A percentile compares a stretch with the other conserved stretches of the same genome.
These are phyloP conservation scores for Pyrenophora teres DNA, from an alignment of 2,329 filamentous ascomycete genomes.

Conservation along the genomic window DNA sequence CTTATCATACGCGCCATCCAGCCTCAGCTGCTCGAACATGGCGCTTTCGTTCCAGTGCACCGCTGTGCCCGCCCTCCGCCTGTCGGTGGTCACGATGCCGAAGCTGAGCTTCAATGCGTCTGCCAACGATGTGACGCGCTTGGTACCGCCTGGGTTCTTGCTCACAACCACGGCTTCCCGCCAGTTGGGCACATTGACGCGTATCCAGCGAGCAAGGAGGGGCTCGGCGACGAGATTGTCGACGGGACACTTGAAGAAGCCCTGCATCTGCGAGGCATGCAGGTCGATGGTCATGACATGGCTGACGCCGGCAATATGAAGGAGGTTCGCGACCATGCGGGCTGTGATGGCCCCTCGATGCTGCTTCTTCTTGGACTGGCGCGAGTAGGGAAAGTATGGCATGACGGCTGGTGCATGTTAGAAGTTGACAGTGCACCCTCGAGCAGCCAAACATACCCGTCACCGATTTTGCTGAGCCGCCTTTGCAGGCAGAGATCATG, in stretches of 20 bases:
- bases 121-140: conserved; percentile 92
- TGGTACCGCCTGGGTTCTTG: conserved; percentile 97
- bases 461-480: conserved; percentile 93
- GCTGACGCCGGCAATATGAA: conserved; percentile 91
- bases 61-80: conserved; percentile 48
- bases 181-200: conserved; percentile 85
- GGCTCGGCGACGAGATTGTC: conserved; percentile 97
- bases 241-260: conserved; percentile 96
- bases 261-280: conserved; percentile 94
- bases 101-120: conserved; percentile 98
- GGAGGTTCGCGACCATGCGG: conserved; percentile 93
- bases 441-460: conserved; percentile 68
- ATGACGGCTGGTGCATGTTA: conserved; percentile 67
- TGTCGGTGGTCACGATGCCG: conserved; percentile 89
- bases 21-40: conserved; percentile 61
- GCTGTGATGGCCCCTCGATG: conserved; percentile 96
- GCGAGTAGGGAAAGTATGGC: conserved; percentile 98
- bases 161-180: conserved; percentile 92
- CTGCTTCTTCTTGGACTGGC: conserved; percentile 98
- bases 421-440: conserved; percentile 12
- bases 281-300: conserved; percentile 98
- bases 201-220: conserved; percentile 93
- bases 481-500: conserved; percentile 98
- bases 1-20: conserved; percentile 51
- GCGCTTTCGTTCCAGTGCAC: conserved; percentile 76